Evolutionary conservation across 805 yeast species (phyloP), one percentile per base, ranked within the genome.

Genomic region (Wickerhamomyces mucosus): DNA sequence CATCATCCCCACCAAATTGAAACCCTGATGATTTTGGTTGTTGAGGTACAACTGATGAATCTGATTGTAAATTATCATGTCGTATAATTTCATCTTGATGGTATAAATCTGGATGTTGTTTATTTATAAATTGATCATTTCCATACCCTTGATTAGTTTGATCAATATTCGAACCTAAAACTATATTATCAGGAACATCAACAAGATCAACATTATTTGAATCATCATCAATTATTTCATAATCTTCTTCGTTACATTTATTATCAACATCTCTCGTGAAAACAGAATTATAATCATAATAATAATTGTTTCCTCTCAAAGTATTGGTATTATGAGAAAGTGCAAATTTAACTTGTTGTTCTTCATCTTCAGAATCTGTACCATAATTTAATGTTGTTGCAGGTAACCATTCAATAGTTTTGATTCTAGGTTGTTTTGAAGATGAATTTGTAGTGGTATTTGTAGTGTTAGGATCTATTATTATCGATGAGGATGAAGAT

Each of bases 311-410:
- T 12, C 88, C 88, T 56, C 86, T 67, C 45, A 68, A 69, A 22
- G 82, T 75, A 43, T 71, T 72, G 22, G 78, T 77, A 48, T 80
- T 78, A 56, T 81, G 92, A 2, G 85, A 75, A 30, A 78, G 67
- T 2, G 77, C 71, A 49, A 77, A 48, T 41, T 46, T 46, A 23
- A 55, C 58, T 24, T 53, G 60, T 8, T 58, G 59, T 6, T 57
- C 58, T 27, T 71, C 60, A 8, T 58, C 59, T 35, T 72, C 78
- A 28, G 71, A 78, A 36, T 75, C 79, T 39, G 81, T 72, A 7
- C 84, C 83, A 50, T 74, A 73, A 50, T 88, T 86, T 34, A 89
- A 67, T 0, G 84, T 75, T 0, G 97, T 86, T 3, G 96, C 77
- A 3, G 97, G 96, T 32, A 89, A 58, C 27, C 75, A 63, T 22